phyloP scores from a whole-genome alignment of 345 rosid genomes.

The Luvunga scandens region DNA sequence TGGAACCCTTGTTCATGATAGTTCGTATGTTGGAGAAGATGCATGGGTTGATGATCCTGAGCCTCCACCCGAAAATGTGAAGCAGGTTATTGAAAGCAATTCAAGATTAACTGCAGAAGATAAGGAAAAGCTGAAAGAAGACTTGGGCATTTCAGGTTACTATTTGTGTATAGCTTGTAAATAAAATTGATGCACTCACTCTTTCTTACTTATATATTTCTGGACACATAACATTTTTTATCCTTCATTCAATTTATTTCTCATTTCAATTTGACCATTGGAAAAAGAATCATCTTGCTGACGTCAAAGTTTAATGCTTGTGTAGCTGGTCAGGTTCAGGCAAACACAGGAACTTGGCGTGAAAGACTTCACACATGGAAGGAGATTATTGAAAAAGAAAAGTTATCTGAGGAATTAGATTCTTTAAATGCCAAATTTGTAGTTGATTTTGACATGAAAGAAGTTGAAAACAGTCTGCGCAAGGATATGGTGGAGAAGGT shows the following conservation, averaged over 20 bases:
- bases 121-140: slow-evolving; percentile 62
- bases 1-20: slow-evolving; percentile 79
- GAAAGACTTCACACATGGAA: slow-evolving; percentile 75
- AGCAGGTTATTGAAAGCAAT: slow-evolving; percentile 54
- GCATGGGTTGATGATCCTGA: slow-evolving; percentile 81
- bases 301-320: slow-evolving; percentile 14
- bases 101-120: slow-evolving; percentile 51
- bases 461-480: slow-evolving; percentile 91
- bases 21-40: slow-evolving; percentile 85
- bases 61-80: slow-evolving; percentile 48
- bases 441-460: slow-evolving; percentile 98
- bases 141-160: slow-evolving; percentile 66
- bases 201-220: background rate
- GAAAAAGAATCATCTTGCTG: background rate
- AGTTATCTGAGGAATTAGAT: slow-evolving; percentile 58
- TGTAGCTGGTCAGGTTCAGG: slow-evolving; percentile 44
- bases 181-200: background rate
- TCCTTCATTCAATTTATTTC: background rate
- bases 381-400: slow-evolving; percentile 65
- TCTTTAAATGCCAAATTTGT: slow-evolving; percentile 66
- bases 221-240: background rate
- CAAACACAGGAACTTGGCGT: slow-evolving; percentile 59
- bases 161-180: slow-evolving; percentile 18
- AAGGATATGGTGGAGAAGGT: slow-evolving; percentile 66
- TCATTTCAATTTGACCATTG: background rate